Conservation (phyloP, 805 yeast species). For the Teunomyces stri region DNA sequence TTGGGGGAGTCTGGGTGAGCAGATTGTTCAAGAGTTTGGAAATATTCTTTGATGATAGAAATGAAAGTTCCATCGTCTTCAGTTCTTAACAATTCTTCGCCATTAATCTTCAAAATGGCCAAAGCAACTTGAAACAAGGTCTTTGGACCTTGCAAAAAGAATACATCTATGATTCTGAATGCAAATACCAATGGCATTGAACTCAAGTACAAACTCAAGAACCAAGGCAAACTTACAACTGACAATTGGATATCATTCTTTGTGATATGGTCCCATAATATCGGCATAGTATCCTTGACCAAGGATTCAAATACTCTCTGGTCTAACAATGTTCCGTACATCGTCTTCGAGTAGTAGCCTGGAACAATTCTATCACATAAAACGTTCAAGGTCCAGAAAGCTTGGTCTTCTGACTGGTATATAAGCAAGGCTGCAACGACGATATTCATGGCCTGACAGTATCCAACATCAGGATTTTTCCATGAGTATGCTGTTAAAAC, state of each 20-base stretch:
- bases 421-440: conserved; percentile 76
- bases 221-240: conserved; percentile 95
- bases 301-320: conserved; percentile 90
- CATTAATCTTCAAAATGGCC: conserved; percentile 85
- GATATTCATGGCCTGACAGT: conserved; percentile 98
- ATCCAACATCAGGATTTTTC: conserved; percentile 96
- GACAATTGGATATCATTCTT: conserved; percentile 85
- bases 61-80: conserved; percentile 93
- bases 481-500: conserved; percentile 94
- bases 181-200: conserved; percentile 96
- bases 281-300: conserved; percentile 86
- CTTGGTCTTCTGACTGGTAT: conserved; percentile 94
- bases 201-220: conserved; percentile 80
- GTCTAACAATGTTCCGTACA: conserved; percentile 95
- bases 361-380: conserved; percentile 86
- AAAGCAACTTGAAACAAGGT: conserved; percentile 90
- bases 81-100: conserved; percentile 73
- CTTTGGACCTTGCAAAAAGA: conserved; percentile 85
- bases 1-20: conserved; percentile 73
- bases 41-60: conserved; percentile 78
- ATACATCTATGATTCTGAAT: conserved; percentile 84
- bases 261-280: conserved; percentile 77
- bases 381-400: conserved; percentile 84
- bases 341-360: conserved; percentile 93
- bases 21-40: conserved; percentile 69